Evolutionary conservation across 495 filamentous ascomycete genomes (phyloP), one percentile per base, ranked within the genome.

Genomic region (Aspergillus nanangensis): DNA sequence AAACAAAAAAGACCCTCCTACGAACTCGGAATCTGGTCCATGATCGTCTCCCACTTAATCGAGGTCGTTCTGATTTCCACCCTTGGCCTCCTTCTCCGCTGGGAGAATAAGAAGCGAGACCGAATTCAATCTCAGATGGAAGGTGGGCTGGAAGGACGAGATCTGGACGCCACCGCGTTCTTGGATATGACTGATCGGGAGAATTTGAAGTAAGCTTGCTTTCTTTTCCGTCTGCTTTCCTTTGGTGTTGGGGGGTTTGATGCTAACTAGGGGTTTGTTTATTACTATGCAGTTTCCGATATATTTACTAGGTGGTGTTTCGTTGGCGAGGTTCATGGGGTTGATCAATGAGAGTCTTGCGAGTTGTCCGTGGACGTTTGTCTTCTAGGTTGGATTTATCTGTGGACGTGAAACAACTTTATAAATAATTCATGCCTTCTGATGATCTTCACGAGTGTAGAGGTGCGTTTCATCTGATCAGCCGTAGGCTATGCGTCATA

Each of bases 131-230:
- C 71, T 8, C 61, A 69, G 45, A 61, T 68, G 54, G 67, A 74
- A 34, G 65, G 70, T 27, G 73, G 72, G 3, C 52, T 76, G 8
- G 70, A 72, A 41, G 70, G 69, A 2, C 61, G 75, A 42, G 75
- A 77, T 54, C 54, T 80, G 13, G 74, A 79, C 51, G 58, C 67
- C 9, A 80, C 78, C 44, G 78, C 77, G 9, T 83, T 82, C 38
- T 65, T 70, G 48, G 79, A 81, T 59, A 58, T 82, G 76, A 83
- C 79, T 7, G 80, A 82, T 59, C 56, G 66, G 32, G 76, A 81
- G 65, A 82, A 81, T 39, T 52, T 75, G 48, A 77, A 81, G 60
- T 77, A 70, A 43, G 57, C 56, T 8, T 19, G 11, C 3, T n/a
- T 3, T 20, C n/a, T 8, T n/a, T 1, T 11, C 23, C 4, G 40